Evolutionary conservation across 768 basidiomycete species (phyloP).

Genomic region (Brasilioporus rufonigricans): DNA sequence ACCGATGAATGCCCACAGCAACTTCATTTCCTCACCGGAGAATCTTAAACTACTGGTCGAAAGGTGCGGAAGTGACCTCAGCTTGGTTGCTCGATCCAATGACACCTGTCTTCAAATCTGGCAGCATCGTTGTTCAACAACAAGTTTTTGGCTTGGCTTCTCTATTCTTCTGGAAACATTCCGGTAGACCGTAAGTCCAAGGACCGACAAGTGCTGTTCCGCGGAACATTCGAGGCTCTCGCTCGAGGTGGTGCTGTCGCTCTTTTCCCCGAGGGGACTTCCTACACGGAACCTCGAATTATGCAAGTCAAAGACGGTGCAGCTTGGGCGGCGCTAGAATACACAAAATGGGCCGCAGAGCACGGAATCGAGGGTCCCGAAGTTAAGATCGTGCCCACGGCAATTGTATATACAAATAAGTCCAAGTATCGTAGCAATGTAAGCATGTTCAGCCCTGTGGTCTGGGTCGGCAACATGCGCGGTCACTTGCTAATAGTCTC

Average conservation of each 20-base stretch:
- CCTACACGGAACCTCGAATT: conserved; percentile 91
- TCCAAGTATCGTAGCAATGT: conserved; percentile 91
- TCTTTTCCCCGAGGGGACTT: conserved; percentile 91
- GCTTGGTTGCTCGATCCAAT: conserved; percentile 10
- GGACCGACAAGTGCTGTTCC: conserved; percentile 86
- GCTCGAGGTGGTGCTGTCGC: conserved; percentile 81
- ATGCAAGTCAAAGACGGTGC: conserved; percentile 94
- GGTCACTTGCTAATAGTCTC: conserved; percentile 14
- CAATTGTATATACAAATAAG: conserved; percentile 95
- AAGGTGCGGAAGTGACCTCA: conserved; percentile 50
- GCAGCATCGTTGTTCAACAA: conserved; percentile 78
- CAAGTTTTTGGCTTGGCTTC: conserved; percentile 67
- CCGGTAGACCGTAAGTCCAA: conserved; percentile 94
- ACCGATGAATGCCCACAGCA: conserved; percentile 44
- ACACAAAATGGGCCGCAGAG: conserved; percentile 71
- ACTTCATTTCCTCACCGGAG: conserved; percentile 78
- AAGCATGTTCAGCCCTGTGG: conserved; percentile 38
- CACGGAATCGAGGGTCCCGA: conserved; percentile 44
- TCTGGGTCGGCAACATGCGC: neutral
- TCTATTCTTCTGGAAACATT: conserved; percentile 93
- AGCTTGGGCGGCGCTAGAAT: conserved; percentile 94
- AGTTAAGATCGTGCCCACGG: conserved; percentile 73
- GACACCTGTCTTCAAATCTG: conserved; percentile 17
- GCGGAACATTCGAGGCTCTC: conserved; percentile 85
- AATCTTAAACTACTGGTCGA: conserved; percentile 91